These are phyloP conservation scores for Pythium guiyangense DNA, from an alignment of 352 stramenopile genomes.

Conservation along the genomic window DNA sequence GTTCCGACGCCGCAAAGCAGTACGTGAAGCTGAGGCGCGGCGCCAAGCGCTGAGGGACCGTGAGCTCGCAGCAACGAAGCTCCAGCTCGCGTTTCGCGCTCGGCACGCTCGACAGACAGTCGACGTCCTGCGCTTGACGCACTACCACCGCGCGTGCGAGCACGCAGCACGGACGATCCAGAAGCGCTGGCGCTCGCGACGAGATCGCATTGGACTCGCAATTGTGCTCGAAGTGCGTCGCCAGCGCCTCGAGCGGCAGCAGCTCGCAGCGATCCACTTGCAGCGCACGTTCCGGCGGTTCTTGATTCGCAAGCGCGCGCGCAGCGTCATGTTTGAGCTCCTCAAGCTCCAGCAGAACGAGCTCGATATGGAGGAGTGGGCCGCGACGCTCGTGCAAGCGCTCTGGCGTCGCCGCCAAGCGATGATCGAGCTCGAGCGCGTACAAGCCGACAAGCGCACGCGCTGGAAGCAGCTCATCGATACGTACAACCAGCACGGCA, in stretches of 20 bases:
- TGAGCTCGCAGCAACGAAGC: constrained; percentile 44
- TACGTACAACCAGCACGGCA: constrained; percentile 66
- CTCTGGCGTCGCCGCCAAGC: constrained; percentile 55
- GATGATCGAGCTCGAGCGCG: constrained; percentile 20
- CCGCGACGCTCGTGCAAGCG: constrained; percentile 60
- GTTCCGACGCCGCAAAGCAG: constrained; percentile 37
- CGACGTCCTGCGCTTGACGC: constrained; percentile 35
- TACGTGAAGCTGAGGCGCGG: constrained; percentile 22
- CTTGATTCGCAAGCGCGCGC: constrained; percentile 37
- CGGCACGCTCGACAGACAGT: constrained; percentile 35
- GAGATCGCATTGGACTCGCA: constrained; percentile 36
- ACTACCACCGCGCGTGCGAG: constrained; percentile 32
- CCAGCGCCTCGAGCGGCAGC: constrained; percentile 20
- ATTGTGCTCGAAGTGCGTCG: constrained; percentile 35
- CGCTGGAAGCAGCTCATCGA: constrained; percentile 93
- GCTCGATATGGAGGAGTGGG: constrained; percentile 65
- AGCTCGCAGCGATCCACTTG: constrained; percentile 33
- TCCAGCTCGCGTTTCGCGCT: constrained; percentile 58
- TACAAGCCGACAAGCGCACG: constrained; percentile 38
- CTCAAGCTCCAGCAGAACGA: constrained; percentile 31
- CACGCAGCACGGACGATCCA: constrained; percentile 39
- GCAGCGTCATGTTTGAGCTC: constrained; percentile 41
- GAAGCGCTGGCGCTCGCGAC: constrained; percentile 40
- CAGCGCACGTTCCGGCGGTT: constrained; percentile 42
- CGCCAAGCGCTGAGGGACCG: constrained; percentile 22